Evolutionary conservation across 768 basidiomycete genomes (phyloP).

Genomic region (Cyclocybe aegerita): DNA sequence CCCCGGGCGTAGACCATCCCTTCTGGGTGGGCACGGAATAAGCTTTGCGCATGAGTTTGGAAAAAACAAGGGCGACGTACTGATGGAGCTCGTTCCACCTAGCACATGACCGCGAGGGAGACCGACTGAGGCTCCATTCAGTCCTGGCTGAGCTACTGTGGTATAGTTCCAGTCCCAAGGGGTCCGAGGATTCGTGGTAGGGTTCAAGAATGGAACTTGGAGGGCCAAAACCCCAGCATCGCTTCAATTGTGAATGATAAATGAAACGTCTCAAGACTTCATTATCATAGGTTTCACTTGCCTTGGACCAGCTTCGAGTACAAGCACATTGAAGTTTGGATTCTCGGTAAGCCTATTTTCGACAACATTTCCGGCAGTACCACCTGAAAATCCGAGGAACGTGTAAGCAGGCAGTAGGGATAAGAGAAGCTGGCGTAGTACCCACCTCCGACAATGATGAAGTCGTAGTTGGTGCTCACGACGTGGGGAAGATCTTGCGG

Average conservation of each 20-base stretch:
- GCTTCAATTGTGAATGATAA: not conserved
- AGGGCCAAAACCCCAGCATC: conserved; percentile 14
- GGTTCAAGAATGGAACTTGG: conserved; percentile 13
- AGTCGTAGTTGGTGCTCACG: conserved; percentile 13
- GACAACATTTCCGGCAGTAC: conserved; percentile 59
- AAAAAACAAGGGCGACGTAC: not conserved
- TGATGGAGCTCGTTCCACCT: conserved; percentile 28
- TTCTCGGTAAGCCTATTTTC: conserved; percentile 56
- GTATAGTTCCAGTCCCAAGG: conserved; percentile 32
- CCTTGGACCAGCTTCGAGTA: conserved; percentile 61
- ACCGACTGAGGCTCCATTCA: conserved; percentile 19
- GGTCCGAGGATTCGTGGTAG: conserved; percentile 14
- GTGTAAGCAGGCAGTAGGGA: not conserved
- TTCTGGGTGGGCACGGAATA: conserved; percentile 13
- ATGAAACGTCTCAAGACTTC: not conserved
- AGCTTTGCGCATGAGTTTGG: conserved; percentile 1
- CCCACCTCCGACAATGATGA: conserved; percentile 25
- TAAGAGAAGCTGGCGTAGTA: not conserved
- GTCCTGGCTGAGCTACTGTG: conserved; percentile 19
- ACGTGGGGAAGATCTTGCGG: too few species aligned
- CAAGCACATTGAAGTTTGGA: conserved; percentile 41
- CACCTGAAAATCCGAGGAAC: conserved; percentile 25
- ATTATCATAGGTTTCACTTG: conserved; percentile 20
- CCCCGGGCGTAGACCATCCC: conserved; percentile 31
- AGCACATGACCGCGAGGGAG: conserved; percentile 27